Evolutionary conservation across 2,329 filamentous ascomycete species (phyloP), one percentile per base, ranked within the genome.

Genomic region (Penicillium hordei): DNA sequence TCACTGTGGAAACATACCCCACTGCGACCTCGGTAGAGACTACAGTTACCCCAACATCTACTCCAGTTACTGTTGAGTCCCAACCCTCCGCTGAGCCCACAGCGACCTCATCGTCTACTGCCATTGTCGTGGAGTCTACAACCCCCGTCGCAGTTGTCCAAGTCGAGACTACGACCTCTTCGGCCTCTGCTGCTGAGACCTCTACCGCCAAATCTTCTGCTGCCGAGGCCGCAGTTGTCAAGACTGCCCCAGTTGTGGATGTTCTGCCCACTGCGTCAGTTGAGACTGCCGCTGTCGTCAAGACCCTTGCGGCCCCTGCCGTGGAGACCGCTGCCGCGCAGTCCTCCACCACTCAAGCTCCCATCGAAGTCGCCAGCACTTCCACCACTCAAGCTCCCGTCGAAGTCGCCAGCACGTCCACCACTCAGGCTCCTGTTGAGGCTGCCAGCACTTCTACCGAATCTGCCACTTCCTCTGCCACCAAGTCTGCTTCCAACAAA

Each of bases 1-100:
- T 72, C 42, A 63, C 64, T 17, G 54, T 61, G 39, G 60, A 65
- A 29, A 48, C 66, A 13, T 50, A 63, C 39, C n/a, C 60, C 5
- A 43, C 57, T 3, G 31, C 58, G 10, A 52, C 57, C 17, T 19
- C 52, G 33, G 40, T 58, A 15, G 59, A 60, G 44, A 36, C 60
- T n/a, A 65, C 63, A 23, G 59, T 48, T 21, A 61, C 59, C n/a
- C 33, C 57, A 2, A 55, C 60, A 15, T 40, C 52, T 31, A 54
- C 44, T n/a, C 52, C 55, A 3, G 34, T 34, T 52, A 60, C 49
- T 7, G 34, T 56, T 29, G 42, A 38, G 33, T 25, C 48, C 19
- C 33, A 55, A n/a, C 4, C 46, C 27, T 27, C 52, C 39, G 29
- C 57, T 29, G 60, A 60, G 44, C 45, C 61, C 5, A 61, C 59